Conservation (phyloP, 345 rosid species). For the Streptanthus diversifolius region DNA sequence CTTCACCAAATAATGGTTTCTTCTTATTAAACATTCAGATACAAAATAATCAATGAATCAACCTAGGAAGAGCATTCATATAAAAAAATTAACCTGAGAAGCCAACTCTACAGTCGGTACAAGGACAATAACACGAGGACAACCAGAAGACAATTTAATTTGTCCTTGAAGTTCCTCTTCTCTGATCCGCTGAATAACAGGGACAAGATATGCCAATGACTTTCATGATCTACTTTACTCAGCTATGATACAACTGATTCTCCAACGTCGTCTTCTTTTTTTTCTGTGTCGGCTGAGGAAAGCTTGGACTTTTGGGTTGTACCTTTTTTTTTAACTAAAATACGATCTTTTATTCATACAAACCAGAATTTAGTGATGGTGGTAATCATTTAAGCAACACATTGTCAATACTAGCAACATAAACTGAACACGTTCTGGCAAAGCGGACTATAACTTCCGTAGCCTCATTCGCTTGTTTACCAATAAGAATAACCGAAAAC, state of each 20-base stretch:
- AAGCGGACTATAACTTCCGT: no score
- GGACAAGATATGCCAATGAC: conserved; percentile 86
- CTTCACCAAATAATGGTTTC: conserved; percentile 20
- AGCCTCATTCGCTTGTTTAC: no score
- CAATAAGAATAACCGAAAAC: no score
- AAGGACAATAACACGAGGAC: conserved; percentile 73
- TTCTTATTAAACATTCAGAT: not conserved
- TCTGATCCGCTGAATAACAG: conserved; percentile 76
- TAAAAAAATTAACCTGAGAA: conserved; percentile 59
- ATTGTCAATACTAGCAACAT: no score
- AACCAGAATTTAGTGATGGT: no score
- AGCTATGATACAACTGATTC: conserved; percentile 84
- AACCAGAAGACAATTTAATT: conserved; percentile 48
- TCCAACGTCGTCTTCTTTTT: no score
- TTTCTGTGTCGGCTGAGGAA: no score
- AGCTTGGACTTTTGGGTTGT: no score
- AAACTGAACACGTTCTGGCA: no score
- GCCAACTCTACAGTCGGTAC: conserved; percentile 97
- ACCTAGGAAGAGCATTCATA: conserved; percentile 8
- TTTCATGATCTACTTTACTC: conserved; percentile 99
- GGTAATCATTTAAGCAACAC: no score
- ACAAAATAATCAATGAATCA: not conserved
- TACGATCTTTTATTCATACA: no score
- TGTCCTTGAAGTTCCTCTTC: conserved; percentile 78
- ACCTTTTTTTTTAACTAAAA: no score